These are phyloP conservation scores for Euphorbia peplus DNA, from an alignment of 345 rosid species.

Conservation along the genomic window DNA sequence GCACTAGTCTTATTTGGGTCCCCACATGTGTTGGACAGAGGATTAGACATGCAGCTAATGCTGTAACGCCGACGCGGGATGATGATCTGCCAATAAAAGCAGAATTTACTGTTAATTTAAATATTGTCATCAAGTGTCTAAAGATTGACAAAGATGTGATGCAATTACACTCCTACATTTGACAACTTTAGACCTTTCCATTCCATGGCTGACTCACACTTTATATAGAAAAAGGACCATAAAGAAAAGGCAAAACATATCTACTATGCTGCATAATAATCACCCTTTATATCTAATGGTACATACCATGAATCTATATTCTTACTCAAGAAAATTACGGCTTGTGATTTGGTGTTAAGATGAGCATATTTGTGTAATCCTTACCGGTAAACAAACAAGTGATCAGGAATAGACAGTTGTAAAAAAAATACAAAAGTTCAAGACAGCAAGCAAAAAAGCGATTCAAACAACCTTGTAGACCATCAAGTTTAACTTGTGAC, in stretches of 20 bases:
- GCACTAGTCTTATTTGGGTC: conserved; percentile 1
- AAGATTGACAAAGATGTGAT: conserved; percentile 4
- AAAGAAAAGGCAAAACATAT: neutral
- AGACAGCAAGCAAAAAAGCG: too few species aligned
- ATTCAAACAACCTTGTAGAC: too few species aligned
- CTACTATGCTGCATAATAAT: too few species aligned
- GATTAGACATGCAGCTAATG: conserved; percentile 9
- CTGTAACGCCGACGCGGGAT: conserved; percentile 1
- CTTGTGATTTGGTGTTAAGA: neutral
- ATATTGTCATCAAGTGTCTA: conserved; percentile 14
- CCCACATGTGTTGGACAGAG: neutral
- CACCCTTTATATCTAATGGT: too few species aligned
- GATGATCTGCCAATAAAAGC: conserved; percentile 5
- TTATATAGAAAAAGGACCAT: neutral
- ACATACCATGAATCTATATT: neutral
- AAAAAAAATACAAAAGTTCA: neutral
- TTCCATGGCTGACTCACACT: neutral
- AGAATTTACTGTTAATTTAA: conserved; percentile 2
- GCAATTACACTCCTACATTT: neutral
- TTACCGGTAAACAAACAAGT: neutral
- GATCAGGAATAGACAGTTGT: neutral
- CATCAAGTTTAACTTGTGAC: too few species aligned
- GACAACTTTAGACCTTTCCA: conserved; percentile 9
- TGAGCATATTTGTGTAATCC: conserved; percentile 1
- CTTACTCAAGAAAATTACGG: too few species aligned